A percentile compares a stretch with the other conserved stretches of the same genome.
Conservation (phyloP, 768 basidiomycete species). For the Podaxis sp. region DNA sequence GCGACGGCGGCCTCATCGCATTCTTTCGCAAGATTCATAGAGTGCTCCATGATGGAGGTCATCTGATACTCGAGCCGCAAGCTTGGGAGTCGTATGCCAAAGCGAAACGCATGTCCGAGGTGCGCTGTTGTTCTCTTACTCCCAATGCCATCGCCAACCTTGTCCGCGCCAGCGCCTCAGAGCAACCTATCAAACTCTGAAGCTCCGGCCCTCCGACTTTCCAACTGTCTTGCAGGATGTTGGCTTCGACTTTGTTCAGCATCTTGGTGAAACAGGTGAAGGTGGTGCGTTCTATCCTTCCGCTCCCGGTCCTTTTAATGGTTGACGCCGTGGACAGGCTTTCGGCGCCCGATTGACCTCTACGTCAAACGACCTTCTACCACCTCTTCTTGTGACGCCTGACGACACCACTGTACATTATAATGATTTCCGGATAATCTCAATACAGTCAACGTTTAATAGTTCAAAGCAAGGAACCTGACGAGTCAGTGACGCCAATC, state of each 20-base stretch:
- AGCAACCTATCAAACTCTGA: constrained; percentile 56
- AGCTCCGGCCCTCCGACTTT: constrained; percentile 67
- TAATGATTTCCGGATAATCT: background rate
- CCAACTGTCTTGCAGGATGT: constrained; percentile 49
- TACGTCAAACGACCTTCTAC: constrained; percentile 45
- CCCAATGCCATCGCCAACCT: background rate
- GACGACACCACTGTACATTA: background rate
- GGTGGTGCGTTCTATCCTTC: constrained; percentile 47
- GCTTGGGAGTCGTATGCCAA: constrained; percentile 83
- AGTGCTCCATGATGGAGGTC: constrained; percentile 61
- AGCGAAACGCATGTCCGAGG: constrained; percentile 67
- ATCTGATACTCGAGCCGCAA: constrained; percentile 81
- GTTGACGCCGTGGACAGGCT: constrained; percentile 39
- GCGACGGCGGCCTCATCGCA: constrained; percentile 65
- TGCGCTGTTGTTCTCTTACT: constrained; percentile 23
- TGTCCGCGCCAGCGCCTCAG: constrained; percentile 52
- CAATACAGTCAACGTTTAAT: too few species aligned
- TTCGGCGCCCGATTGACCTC: constrained; percentile 61
- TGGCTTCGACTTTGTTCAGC: constrained; percentile 56
- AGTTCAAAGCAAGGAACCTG: too few species aligned
- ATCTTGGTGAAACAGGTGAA: constrained; percentile 58
- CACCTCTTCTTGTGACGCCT: background rate
- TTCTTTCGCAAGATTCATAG: constrained; percentile 68
- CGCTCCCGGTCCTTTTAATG: constrained; percentile 4
- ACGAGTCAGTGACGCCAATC: too few species aligned